phyloP scores from a whole-genome alignment of 345 rosid species.

The Linum lewisii region DNA sequence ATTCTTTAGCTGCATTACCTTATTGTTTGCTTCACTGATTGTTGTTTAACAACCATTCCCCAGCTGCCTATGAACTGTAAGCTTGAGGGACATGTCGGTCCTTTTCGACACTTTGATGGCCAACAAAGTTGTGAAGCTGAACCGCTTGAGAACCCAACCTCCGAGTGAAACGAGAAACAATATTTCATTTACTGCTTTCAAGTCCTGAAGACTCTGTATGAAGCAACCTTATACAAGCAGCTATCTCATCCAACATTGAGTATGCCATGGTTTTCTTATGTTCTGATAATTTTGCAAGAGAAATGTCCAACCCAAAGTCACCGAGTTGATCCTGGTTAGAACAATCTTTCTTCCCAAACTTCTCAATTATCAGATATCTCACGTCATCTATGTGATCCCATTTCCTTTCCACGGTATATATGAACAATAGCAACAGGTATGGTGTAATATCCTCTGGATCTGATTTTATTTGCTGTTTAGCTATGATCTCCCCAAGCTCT shows the following conservation, averaged over 20 bases:
- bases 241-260: constrained; percentile 46
- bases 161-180: not conserved
- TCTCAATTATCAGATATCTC: constrained; percentile 36
- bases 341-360: constrained; percentile 16
- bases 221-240: constrained; percentile 25
- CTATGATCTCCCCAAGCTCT: not conserved
- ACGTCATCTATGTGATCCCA: constrained; percentile 45
- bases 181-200: not conserved
- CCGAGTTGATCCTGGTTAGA: constrained; percentile 15
- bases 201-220: not conserved
- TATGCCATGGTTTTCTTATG: constrained; percentile 24
- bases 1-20: not conserved
- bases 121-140: not conserved
- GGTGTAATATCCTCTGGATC: constrained; percentile 37
- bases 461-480: constrained; percentile 33
- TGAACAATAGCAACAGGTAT: constrained; percentile 40
- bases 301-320: constrained; percentile 9
- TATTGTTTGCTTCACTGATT: not conserved
- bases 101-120: not conserved
- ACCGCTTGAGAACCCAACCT: not conserved
- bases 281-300: constrained; percentile 11
- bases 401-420: constrained; percentile 41
- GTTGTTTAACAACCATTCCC: not conserved
- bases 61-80: not conserved
- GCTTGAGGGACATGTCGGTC: not conserved